Conservation (phyloP, 1,284 basidiomycete genomes). For the Xanthoconium separans region DNA sequence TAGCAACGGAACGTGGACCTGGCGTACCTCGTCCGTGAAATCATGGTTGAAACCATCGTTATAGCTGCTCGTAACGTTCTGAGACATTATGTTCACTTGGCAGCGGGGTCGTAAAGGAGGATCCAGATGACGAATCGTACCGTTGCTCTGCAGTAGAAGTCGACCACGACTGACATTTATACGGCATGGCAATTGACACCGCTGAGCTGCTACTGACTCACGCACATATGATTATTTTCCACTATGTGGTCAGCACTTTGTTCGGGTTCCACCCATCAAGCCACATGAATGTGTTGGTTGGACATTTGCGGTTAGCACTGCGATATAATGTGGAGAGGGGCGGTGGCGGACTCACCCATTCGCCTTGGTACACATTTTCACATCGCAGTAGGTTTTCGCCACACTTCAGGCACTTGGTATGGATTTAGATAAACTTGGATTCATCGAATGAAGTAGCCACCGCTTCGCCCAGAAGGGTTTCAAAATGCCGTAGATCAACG, state of each 20-base stretch:
- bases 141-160: neutral
- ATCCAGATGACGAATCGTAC: neutral
- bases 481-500: neutral
- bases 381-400: neutral
- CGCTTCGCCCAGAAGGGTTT: neutral
- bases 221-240: slow-evolving; percentile 18
- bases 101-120: neutral
- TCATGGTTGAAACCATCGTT: slow-evolving; percentile 30
- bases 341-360: neutral
- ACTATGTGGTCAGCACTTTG: slow-evolving; percentile 11
- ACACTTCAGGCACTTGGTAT: slow-evolving; percentile 2
- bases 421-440: neutral
- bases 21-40: slow-evolving; percentile 31
- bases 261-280: slow-evolving; percentile 4
- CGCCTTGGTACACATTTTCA: neutral
- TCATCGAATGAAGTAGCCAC: neutral
- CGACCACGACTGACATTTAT: slow-evolving; percentile 19
- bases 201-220: slow-evolving; percentile 4
- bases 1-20: neutral
- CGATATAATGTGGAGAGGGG: slow-evolving; percentile 1
- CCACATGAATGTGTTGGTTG: slow-evolving; percentile 10
- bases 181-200: slow-evolving; percentile 20
- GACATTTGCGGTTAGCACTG: neutral
- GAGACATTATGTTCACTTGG: slow-evolving; percentile 21
- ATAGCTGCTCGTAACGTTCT: slow-evolving; percentile 6